phyloP scores from a whole-genome alignment of 164 flowering plant species.

The Aristolochia californica region DNA sequence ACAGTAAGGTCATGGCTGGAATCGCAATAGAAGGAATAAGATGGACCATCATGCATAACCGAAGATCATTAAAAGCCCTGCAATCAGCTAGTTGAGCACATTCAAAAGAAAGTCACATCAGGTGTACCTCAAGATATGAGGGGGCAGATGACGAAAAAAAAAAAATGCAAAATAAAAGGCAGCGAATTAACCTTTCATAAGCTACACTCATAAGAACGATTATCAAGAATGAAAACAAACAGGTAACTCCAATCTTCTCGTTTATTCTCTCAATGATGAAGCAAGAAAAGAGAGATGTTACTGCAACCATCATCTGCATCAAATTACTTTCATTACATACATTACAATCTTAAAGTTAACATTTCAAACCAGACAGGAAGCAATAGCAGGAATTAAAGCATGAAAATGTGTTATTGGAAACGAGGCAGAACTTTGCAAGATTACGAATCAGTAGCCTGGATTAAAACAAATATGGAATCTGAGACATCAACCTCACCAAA shows the following conservation, averaged over 20 bases:
- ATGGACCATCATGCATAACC: conserved; percentile 41
- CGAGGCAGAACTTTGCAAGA: too few species aligned
- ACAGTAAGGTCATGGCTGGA: conserved; percentile 24
- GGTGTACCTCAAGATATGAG: not conserved
- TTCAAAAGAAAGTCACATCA: conserved; percentile 15
- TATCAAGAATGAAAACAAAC: conserved; percentile 24
- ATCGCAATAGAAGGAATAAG: conserved; percentile 30
- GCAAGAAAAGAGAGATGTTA: conserved; percentile 31
- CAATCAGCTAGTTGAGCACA: conserved; percentile 26
- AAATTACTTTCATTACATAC: not conserved
- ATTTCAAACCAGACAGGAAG: too few species aligned
- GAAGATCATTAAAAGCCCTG: conserved; percentile 44
- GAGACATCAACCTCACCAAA: too few species aligned
- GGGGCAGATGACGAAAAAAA: not conserved
- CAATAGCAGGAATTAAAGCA: too few species aligned
- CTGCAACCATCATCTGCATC: conserved; percentile 46
- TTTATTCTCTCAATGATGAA: conserved; percentile 37
- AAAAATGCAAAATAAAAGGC: not conserved
- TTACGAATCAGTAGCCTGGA: too few species aligned
- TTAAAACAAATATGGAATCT: too few species aligned
- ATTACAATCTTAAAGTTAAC: too few species aligned
- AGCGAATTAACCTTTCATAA: conserved; percentile 31
- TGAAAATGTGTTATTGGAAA: too few species aligned
- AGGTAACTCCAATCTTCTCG: conserved; percentile 28
- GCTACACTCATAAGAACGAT: conserved; percentile 22